Evolutionary conservation across 2,329 filamentous ascomycete genomes (phyloP).

Genomic region (Alternaria dauci): DNA sequence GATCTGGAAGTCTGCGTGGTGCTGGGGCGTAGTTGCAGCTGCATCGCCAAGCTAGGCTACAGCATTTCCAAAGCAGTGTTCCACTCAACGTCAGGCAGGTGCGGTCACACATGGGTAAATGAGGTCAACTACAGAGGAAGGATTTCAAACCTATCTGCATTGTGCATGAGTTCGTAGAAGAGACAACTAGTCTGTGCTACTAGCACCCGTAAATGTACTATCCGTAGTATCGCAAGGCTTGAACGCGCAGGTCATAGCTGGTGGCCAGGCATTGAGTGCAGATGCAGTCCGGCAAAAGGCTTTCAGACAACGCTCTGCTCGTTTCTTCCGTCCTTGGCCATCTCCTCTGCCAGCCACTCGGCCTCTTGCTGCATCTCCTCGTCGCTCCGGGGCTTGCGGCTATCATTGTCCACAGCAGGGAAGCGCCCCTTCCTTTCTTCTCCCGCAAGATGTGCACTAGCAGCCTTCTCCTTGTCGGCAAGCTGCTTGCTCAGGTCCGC

Average conservation of each 20-base stretch:
- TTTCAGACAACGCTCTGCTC: slow-evolving; percentile 1
- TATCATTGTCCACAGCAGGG: slow-evolving; percentile 72
- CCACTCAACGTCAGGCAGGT: background rate
- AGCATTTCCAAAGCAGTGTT: background rate
- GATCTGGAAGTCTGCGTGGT: background rate
- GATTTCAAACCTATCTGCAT: background rate
- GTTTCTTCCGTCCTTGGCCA: slow-evolving; percentile 45
- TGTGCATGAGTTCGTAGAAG: background rate
- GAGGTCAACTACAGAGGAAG: background rate
- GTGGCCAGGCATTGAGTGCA: background rate
- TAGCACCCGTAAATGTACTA: background rate
- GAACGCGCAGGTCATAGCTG: background rate
- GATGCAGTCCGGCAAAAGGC: background rate
- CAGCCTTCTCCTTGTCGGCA: slow-evolving; percentile 64
- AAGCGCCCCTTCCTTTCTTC: slow-evolving; percentile 63
- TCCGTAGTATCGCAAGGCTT: background rate
- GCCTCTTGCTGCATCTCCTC: slow-evolving; percentile 86
- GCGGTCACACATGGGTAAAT: background rate
- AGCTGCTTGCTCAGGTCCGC: slow-evolving; percentile 81
- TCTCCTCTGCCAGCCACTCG: slow-evolving; percentile 67
- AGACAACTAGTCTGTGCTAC: background rate
- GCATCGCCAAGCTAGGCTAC: slow-evolving; percentile 7
- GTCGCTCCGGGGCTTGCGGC: slow-evolving; percentile 69
- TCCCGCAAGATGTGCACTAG: slow-evolving; percentile 32
- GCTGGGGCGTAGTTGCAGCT: background rate